Base-by-base conservation (phyloP, 1,284 basidiomycete species). In the Xerocomus amazonicus region DNA sequence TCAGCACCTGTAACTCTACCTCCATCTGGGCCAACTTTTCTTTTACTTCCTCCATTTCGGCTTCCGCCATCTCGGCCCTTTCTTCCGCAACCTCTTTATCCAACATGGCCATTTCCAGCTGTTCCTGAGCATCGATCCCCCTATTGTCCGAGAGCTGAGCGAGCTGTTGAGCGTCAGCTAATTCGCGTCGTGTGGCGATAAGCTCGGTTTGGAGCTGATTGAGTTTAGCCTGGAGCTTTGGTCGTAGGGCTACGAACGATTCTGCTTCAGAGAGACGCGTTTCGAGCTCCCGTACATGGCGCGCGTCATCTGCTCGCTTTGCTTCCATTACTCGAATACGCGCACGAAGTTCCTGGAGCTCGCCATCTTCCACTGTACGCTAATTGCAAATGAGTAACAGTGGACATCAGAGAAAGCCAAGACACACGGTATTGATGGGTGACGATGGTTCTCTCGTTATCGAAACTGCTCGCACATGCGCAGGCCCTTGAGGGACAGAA, bases 81-180 rank as follows among this genome's bases (percentile, higher is more conserved):
- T 98, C 96, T 67, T 99, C 97, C 0, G 96, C 96, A 46, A 99
- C 87, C 68, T 99, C 97, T 68, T 94, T 93, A 68, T 99, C 97
- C 56, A 99, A 71, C 75, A 92, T 92, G 3, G 85, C 79, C 84
- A 98, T 93, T 71, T 99, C 97, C 33, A 98, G 73, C 66, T 94
- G 90, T 58, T 97, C 95, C 48, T 88, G 82, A 2, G 86, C 67
- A 60, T 96, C 92, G 6, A 81, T 65, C 2, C 85, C 73, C 35
- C 83, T 75, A 14, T 67, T 71, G 55, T 90, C 84, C 0, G 75
- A 67, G n/a, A 87, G 70, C 19, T 79, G 74, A 2, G 77, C 72
- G 31, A 85, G 75, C 51, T 85, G 77, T 57, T 84, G 76, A 5
- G 83, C 72, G 50, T 89, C 86, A n/a, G 81, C 75, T 23, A 83